Percentiles rank a stretch among this genome's conserved stretches.
Conservation (phyloP, 768 basidiomycete species). For the Mycena venus region DNA sequence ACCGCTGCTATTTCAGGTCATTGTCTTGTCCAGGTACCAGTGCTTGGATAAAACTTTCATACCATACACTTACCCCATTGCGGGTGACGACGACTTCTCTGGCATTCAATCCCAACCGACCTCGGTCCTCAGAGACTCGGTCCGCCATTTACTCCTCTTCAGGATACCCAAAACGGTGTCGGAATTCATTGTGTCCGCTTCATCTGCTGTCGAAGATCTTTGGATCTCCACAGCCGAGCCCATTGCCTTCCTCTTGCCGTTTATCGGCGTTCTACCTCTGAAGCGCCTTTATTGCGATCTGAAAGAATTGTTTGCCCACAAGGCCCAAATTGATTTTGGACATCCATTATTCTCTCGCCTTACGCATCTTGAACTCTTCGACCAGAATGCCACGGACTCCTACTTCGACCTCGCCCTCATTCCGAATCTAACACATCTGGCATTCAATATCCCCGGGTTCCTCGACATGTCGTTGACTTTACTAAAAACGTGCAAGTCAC, state of each 20-base stretch:
- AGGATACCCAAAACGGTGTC: neutral
- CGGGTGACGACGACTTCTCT: neutral
- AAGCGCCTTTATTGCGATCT: slow-evolving; percentile 13
- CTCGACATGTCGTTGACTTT: neutral
- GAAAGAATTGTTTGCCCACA: neutral
- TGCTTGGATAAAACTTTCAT: slow-evolving; percentile 5
- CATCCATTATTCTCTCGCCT: slow-evolving; percentile 15
- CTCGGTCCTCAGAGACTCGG: slow-evolving; percentile 1
- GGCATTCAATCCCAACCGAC: slow-evolving; percentile 14
- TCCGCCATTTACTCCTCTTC: slow-evolving; percentile 3
- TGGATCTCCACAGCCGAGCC: slow-evolving; percentile 3
- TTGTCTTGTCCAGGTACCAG: slow-evolving; percentile 9
- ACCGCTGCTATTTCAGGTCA: slow-evolving; percentile 11
- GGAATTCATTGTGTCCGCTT: slow-evolving; percentile 7
- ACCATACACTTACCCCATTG: slow-evolving; percentile 9
- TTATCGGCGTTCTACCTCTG: neutral
- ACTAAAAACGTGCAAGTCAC: slow-evolving; percentile 19
- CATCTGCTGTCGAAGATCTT: slow-evolving; percentile 12
- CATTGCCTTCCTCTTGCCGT: neutral
- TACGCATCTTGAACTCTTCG: slow-evolving; percentile 11
- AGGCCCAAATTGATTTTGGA: slow-evolving; percentile 1
- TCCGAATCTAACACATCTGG: slow-evolving; percentile 19
- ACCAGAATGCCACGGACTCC: neutral
- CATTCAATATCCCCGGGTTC: slow-evolving; percentile 1
- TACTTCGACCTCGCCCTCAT: slow-evolving; percentile 9